Conservation (phyloP, 192 early-diverging fungal genomes). For the Obelidium mucronatum region DNA sequence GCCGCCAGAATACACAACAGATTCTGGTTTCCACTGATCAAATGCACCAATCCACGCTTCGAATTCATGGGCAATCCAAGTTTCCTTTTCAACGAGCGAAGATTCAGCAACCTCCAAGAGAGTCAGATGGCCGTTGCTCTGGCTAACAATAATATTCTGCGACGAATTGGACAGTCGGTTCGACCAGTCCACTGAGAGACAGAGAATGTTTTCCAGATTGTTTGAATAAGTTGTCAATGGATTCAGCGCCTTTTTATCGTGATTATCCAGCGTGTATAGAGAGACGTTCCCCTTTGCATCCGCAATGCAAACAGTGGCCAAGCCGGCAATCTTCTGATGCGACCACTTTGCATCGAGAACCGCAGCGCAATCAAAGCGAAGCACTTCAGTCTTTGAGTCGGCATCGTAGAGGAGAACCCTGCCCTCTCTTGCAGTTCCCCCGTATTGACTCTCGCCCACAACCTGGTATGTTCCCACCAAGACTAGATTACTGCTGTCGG, state of each 20-base stretch:
- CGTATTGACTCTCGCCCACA: conserved; percentile 15
- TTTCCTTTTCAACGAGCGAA: conserved; percentile 38
- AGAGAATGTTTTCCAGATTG: conserved; percentile 66
- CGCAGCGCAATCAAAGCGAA: conserved; percentile 35
- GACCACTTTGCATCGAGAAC: conserved; percentile 63
- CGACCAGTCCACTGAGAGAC: conserved; percentile 91
- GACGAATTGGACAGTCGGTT: conserved; percentile 51
- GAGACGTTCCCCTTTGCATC: conserved; percentile 39
- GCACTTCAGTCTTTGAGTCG: background rate
- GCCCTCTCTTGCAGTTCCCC: conserved; percentile 65
- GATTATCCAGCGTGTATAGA: conserved; percentile 25
- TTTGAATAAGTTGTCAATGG: conserved; percentile 20
- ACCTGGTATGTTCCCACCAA: conserved; percentile 65
- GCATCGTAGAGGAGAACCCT: conserved; percentile 70
- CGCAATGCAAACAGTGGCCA: conserved; percentile 31
- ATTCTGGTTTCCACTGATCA: conserved; percentile 75
- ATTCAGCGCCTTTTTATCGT: background rate
- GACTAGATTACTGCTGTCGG: conserved; percentile 24
- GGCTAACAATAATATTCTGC: conserved; percentile 66
- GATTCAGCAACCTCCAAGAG: conserved; percentile 45
- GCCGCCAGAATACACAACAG: conserved; percentile 80
- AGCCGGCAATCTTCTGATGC: background rate
- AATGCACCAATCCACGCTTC: conserved; percentile 96
- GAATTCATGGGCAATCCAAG: conserved; percentile 86
- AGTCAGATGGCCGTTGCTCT: conserved; percentile 78